Percentiles rank a stretch among this genome's conserved stretches.
phyloP scores from a whole-genome alignment of 345 rosid species.

The Leavenworthia alabamica region DNA sequence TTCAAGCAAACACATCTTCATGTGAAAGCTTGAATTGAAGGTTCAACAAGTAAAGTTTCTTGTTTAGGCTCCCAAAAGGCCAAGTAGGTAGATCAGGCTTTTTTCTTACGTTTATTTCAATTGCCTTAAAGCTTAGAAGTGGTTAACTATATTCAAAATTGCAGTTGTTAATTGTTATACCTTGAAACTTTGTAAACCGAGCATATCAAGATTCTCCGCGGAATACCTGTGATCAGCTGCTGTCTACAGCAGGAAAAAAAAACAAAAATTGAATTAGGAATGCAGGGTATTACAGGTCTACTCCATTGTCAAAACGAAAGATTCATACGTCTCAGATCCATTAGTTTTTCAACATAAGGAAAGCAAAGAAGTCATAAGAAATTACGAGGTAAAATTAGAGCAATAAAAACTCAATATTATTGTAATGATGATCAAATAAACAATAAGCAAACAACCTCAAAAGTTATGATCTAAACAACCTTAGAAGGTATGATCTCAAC shows the following conservation, averaged over 20 bases:
- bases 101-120: no score
- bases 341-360: not conserved
- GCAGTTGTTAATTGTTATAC: constrained; percentile 36
- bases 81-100: no score
- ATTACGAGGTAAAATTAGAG: not conserved
- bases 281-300: not conserved
- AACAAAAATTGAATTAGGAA: not conserved
- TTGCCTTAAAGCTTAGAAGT: no score
- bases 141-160: not conserved
- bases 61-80: no score
- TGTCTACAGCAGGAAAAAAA: constrained; percentile 48
- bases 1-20: no score
- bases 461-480: constrained; percentile 81
- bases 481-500: constrained; percentile 93
- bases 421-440: not conserved
- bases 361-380: not conserved
- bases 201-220: constrained; percentile 69
- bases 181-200: constrained; percentile 59
- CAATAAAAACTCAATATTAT: not conserved
- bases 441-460: constrained; percentile 46
- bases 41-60: no score
- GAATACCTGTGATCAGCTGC: constrained; percentile 63
- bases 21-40: no score
- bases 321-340: not conserved
- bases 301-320: not conserved